Percentiles rank a stretch among this genome's conserved stretches.
These are phyloP conservation scores for Coniferiporia sulphurascens DNA, from an alignment of 1,284 basidiomycete genomes.

Conservation along the genomic window DNA sequence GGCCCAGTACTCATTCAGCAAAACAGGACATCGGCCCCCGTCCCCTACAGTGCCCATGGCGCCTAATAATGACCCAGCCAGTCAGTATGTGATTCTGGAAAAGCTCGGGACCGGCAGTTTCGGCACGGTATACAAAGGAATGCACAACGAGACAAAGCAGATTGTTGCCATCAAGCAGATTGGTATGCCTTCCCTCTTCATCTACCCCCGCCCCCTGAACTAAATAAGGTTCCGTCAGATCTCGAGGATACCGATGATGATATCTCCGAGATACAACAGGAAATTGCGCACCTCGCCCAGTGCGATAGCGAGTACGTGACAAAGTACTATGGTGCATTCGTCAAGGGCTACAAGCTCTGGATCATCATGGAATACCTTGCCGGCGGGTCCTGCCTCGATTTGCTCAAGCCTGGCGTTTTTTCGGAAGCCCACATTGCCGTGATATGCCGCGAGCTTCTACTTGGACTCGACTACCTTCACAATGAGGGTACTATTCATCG, in stretches of 20 bases:
- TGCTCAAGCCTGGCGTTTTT: slow-evolving; percentile 89
- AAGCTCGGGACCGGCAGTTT: slow-evolving; percentile 98
- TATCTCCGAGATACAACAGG: slow-evolving; percentile 95
- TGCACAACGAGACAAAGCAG: slow-evolving; percentile 90
- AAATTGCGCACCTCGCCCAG: slow-evolving; percentile 92
- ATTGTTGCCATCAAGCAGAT: slow-evolving; percentile 99
- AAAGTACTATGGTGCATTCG: slow-evolving; percentile 91
- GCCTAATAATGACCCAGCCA: slow-evolving; percentile 74
- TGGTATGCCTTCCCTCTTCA: slow-evolving; percentile 44
- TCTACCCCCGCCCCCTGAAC: slow-evolving; percentile 7
- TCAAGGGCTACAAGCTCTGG: slow-evolving; percentile 96
- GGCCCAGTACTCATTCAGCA: neutral
- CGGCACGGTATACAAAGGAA: slow-evolving; percentile 94
- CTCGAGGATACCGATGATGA: slow-evolving; percentile 90
- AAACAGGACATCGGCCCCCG: neutral
- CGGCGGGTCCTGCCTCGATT: slow-evolving; percentile 95
- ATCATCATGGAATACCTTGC: slow-evolving; percentile 99
- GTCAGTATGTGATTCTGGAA: slow-evolving; percentile 89
- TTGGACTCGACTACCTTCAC: slow-evolving; percentile 95
- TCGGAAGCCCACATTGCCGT: slow-evolving; percentile 92
- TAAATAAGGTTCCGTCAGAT: slow-evolving; percentile 33
- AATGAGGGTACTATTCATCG: slow-evolving; percentile 93
- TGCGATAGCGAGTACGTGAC: slow-evolving; percentile 97
- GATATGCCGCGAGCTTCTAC: slow-evolving; percentile 87
- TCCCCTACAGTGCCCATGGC: slow-evolving; percentile 26